Conservation (phyloP, 2,329 filamentous ascomycete genomes). For the Nigrospora osmanthi region DNA sequence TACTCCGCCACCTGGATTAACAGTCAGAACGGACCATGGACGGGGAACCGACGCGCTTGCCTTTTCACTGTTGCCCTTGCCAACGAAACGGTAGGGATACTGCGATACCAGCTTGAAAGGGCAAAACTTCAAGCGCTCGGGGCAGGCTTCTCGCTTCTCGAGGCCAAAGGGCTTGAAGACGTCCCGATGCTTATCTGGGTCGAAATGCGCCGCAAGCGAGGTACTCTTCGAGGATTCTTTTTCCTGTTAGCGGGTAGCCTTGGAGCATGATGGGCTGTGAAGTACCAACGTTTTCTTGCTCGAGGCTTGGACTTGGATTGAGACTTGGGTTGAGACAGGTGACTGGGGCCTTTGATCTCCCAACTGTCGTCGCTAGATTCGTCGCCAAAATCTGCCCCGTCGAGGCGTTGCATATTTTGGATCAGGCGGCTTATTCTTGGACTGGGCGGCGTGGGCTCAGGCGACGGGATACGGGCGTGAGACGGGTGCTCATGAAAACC, state of each 20-base stretch:
- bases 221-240: not conserved
- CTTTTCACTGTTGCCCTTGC: conserved; percentile 39
- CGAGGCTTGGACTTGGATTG: too few relatives aligned
- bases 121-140: conserved; percentile 26
- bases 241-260: not conserved
- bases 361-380: too few relatives aligned
- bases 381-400: too few relatives aligned
- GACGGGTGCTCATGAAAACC: too few relatives aligned
- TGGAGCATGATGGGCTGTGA: too few relatives aligned
- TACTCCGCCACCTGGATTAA: conserved; percentile 30
- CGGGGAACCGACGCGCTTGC: conserved; percentile 23
- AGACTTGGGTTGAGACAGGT: too few relatives aligned
- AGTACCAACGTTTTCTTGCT: too few relatives aligned
- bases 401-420: too few relatives aligned
- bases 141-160: conserved; percentile 15
- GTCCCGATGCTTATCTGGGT: not conserved
- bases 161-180: conserved; percentile 8
- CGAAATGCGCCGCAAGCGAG: not conserved
- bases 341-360: too few relatives aligned
- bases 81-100: conserved; percentile 54
- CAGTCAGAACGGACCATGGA: not conserved
- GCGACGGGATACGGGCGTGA: too few relatives aligned
- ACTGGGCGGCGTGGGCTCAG: too few relatives aligned
- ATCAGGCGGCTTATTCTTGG: too few relatives aligned
- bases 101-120: conserved; percentile 45